phyloP scores from a whole-genome alignment of 1,284 basidiomycete species.

The Peniophora sp. region DNA sequence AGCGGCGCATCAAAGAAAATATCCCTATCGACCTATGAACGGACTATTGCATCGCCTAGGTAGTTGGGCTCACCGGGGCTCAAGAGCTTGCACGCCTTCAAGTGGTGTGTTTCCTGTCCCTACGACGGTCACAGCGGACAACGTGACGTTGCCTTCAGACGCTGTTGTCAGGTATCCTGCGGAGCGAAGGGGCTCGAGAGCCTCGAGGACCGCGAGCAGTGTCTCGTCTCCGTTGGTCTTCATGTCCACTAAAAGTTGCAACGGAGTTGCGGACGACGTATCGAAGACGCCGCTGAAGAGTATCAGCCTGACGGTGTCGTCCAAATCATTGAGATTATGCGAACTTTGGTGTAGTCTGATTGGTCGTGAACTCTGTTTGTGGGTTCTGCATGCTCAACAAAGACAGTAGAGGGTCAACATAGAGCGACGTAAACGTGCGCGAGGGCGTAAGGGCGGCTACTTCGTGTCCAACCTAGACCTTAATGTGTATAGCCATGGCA shows the following conservation, averaged over 20 bases:
- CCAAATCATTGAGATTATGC: constrained; percentile 7
- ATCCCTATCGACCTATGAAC: constrained; percentile 16
- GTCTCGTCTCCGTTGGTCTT: constrained; percentile 44
- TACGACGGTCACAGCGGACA: constrained; percentile 35
- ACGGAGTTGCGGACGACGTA: constrained; percentile 28
- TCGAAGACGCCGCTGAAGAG: constrained; percentile 38
- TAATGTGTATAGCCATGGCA: not conserved
- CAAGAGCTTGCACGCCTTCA: constrained; percentile 33
- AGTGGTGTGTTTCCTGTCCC: constrained; percentile 54
- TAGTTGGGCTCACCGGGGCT: constrained; percentile 26
- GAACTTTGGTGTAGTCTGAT: constrained; percentile 33
- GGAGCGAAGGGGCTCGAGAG: constrained; percentile 37
- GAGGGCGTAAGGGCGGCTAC: constrained; percentile 22
- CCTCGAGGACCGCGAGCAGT: constrained; percentile 35
- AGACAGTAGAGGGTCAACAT: constrained; percentile 38
- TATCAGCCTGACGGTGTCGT: constrained; percentile 1
- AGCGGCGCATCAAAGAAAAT: constrained; percentile 50
- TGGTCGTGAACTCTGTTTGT: constrained; percentile 29
- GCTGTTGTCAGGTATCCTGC: constrained; percentile 41
- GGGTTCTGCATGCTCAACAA: constrained; percentile 39
- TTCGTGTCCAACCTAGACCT: constrained; percentile 39
- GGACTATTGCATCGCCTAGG: too few species aligned
- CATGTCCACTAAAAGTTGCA: constrained; percentile 45
- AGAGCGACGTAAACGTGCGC: constrained; percentile 34
- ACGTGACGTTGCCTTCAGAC: constrained; percentile 29